These are phyloP conservation scores for Solanum virginianum DNA, from an alignment of 257 asterid genomes.

Conservation along the genomic window DNA sequence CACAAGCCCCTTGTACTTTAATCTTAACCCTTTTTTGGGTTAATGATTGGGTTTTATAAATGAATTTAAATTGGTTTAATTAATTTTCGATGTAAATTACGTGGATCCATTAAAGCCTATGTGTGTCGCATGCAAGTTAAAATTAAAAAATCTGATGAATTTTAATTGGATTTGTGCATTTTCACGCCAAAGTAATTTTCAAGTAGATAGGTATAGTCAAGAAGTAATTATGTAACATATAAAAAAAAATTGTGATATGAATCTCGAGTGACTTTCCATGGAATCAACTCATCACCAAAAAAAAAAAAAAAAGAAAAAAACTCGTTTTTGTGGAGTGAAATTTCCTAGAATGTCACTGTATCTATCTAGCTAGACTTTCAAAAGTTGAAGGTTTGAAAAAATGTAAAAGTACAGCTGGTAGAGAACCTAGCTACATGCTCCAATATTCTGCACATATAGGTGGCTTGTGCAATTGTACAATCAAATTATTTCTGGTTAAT, in stretches of 20 bases:
- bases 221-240: no score
- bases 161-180: neutral
- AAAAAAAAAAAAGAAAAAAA: no score
- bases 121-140: no score
- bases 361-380: neutral
- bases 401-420: neutral
- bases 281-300: neutral
- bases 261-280: neutral
- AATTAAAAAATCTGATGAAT: neutral
- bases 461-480: neutral
- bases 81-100: no score
- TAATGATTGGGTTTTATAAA: neutral
- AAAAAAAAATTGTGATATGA: neutral
- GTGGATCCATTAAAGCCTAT: no score
- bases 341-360: neutral
- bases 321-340: neutral
- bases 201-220: neutral
- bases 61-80: no score
- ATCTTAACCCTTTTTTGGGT: neutral
- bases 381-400: neutral
- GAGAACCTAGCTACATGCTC: neutral
- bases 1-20: neutral
- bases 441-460: neutral
- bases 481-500: neutral
- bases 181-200: neutral